These are phyloP conservation scores for Penicillium malachiteum DNA, from an alignment of 495 filamentous ascomycete species.

Conservation along the genomic window DNA sequence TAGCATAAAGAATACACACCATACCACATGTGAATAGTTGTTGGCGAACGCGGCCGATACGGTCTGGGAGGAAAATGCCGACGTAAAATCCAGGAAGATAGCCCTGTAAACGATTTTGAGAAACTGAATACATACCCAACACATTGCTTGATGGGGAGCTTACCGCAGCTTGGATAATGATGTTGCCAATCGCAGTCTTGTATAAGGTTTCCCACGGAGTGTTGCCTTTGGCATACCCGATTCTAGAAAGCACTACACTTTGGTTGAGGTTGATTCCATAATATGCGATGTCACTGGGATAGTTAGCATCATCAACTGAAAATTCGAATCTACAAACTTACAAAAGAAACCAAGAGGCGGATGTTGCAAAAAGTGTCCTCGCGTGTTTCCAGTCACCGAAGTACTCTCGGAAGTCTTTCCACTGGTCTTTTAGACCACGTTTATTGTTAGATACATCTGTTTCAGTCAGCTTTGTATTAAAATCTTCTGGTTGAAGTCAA, in stretches of 20 bases:
- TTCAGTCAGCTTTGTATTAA: no score
- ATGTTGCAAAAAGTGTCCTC: constrained; percentile 21
- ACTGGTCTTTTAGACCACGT: constrained; percentile 16
- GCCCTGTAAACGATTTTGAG: constrained; percentile 8
- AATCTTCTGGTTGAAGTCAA: no score
- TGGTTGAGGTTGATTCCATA: constrained; percentile 43
- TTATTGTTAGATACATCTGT: constrained; percentile 16
- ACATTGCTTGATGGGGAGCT: background rate
- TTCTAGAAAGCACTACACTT: constrained; percentile 30
- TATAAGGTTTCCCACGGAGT: constrained; percentile 31
- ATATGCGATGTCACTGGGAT: constrained; percentile 38
- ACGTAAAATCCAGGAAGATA: constrained; percentile 38
- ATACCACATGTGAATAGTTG: constrained; percentile 29
- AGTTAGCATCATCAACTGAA: background rate
- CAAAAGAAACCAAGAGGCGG: constrained; percentile 25
- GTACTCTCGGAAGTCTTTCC: constrained; percentile 22
- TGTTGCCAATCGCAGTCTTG: constrained; percentile 33
- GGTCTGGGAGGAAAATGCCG: constrained; percentile 34
- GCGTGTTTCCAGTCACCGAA: constrained; percentile 22
- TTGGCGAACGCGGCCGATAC: constrained; percentile 30
- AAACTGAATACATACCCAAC: background rate
- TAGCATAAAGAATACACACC: constrained; percentile 30
- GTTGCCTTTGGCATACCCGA: constrained; percentile 31
- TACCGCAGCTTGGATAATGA: constrained; percentile 33
- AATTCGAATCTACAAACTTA: constrained; percentile 1